Conservation (phyloP, 768 basidiomycete genomes). For the Dioszegia aurantiaca region DNA sequence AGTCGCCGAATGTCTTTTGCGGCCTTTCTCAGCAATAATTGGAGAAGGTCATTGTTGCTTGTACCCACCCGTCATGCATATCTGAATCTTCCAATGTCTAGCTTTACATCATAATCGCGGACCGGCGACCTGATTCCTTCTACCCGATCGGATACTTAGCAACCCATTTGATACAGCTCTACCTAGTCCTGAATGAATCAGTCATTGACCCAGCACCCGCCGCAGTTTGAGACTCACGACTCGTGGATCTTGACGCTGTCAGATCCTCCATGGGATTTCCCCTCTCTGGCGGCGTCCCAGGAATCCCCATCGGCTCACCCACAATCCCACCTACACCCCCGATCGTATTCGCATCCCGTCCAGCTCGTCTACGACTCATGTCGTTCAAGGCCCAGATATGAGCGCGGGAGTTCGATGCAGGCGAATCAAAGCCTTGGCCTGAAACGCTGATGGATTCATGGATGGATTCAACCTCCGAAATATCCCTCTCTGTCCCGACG, state of each 20-base stretch:
- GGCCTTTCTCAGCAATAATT: too few relatives aligned
- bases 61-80: too few relatives aligned
- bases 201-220: neutral
- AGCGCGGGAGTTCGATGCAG: neutral
- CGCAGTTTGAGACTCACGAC: neutral
- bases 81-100: neutral
- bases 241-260: neutral
- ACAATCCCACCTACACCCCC: conserved; percentile 9
- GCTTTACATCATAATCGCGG: neutral
- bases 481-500: neutral
- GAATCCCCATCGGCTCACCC: conserved; percentile 13
- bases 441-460: conserved; percentile 5
- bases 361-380: neutral
- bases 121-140: neutral
- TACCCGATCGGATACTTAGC: conserved; percentile 2
- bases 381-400: conserved; percentile 6
- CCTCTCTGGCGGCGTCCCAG: neutral
- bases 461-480: neutral
- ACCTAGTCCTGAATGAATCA: conserved; percentile 2
- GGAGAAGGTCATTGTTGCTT: too few relatives aligned
- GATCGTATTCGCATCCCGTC: conserved; percentile 7
- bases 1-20: too few relatives aligned
- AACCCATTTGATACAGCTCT: conserved; percentile 9
- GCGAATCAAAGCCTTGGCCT: neutral
- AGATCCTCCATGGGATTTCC: neutral